Conservation (phyloP, 306 rosid genomes). For the Fragaria nilgerrensis region DNA sequence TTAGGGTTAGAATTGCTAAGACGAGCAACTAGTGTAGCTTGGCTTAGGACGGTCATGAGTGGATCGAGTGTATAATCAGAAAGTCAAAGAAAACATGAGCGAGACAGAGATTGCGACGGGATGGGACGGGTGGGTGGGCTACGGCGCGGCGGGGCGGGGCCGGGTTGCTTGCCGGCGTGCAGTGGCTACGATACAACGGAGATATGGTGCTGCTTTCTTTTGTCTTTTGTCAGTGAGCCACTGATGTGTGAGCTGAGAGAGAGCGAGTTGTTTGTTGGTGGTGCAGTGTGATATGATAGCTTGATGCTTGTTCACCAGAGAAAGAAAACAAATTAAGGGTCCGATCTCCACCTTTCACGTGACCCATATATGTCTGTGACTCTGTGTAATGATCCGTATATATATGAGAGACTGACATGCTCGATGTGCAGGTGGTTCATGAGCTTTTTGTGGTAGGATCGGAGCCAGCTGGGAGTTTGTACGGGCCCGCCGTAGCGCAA, state of each 20-base stretch:
- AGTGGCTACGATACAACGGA: background rate
- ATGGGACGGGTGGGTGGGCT: background rate
- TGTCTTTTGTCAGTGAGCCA: conserved; percentile 11
- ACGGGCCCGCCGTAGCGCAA: background rate
- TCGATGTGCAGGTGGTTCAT: background rate
- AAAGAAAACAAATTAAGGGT: background rate
- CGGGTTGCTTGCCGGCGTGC: conserved; percentile 20
- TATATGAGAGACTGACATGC: background rate
- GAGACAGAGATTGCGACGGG: background rate
- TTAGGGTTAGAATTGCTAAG: background rate
- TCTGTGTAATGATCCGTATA: background rate
- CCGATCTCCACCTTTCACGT: background rate
- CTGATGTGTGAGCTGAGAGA: background rate
- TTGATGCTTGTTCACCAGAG: background rate
- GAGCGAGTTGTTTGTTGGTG: background rate
- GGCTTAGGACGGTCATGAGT: background rate
- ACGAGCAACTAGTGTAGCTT: background rate
- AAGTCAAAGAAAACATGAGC: background rate
- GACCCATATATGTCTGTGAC: background rate
- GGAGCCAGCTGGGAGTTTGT: background rate
- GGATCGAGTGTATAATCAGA: background rate
- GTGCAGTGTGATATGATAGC: background rate
- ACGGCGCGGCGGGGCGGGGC: conserved; percentile 22
- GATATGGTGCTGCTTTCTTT: background rate
- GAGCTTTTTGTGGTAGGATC: background rate